Base-by-base conservation (phyloP, 1,139 yeast species). In the Geotrichum australiense region DNA sequence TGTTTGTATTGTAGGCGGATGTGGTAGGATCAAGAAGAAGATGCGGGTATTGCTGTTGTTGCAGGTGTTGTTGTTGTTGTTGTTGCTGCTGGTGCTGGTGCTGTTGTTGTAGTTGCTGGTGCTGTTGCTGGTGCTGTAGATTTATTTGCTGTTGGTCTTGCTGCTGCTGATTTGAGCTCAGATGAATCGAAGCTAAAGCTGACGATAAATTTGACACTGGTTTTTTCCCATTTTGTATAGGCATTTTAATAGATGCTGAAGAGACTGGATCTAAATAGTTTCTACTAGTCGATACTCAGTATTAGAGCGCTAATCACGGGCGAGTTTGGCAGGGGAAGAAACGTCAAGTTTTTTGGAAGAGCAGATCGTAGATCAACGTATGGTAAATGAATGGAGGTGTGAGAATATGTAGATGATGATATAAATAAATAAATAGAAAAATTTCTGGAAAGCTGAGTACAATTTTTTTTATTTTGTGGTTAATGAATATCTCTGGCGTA, bases 161-260 rank as follows among this genome's bases (percentile, higher is more conserved):
- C n/a, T n/a, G n/a, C 22, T 34, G 26, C 29, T 18, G 11, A 24
- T 12, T 8, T 14, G 26, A n/a, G 6, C 21, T 21, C 35, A 41
- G 38, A 39, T 41, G 47, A 33, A 58, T 54, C 20, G 55, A 49
- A 8, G 62, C 62, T 43, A 58, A 50, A 11, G 62, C 62, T 16
- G 60, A 53, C 37, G 61, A 55, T 31, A 58, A 51, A 40, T 58
- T 57, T 31, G 63, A 58, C 26, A 58, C 45, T 20, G 47, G 47
- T 39, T 45, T 45, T 30, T 41, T 45, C 26, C 36, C 40, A 16
- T 43, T 43, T 30, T 43, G 44, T 23, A 22, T 23, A 15, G 25
- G 36, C 47, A 43, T 43, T 15, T 36, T 43, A 28, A 31, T n/a
- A n/a, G n/a, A 27, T 6, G 8, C 31, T 14, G n/a, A n/a, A n/a